Conservation (phyloP, 495 filamentous ascomycete species). For the Neurospora sp. region DNA sequence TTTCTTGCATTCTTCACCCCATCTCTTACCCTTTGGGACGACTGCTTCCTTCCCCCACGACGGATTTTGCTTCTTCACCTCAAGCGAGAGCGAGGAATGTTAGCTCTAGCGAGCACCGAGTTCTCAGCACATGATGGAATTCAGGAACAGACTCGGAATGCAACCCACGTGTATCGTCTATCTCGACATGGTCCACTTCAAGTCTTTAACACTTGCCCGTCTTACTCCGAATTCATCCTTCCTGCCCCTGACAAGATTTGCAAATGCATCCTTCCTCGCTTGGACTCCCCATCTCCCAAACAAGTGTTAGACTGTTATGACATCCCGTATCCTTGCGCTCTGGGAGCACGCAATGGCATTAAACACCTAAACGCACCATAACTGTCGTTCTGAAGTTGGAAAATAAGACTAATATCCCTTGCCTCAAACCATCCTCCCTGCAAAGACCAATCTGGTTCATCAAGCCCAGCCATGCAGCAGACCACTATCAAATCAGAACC, state of each 20-base stretch:
- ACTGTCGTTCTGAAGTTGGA: neutral
- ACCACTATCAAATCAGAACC: neutral
- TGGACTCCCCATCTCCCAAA: neutral
- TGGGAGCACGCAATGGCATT: neutral
- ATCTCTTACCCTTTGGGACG: neutral
- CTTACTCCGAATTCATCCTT: neutral
- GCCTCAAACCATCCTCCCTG: neutral
- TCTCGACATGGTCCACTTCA: neutral
- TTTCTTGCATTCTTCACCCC: neutral
- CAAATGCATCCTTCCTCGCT: neutral
- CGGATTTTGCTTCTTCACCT: neutral
- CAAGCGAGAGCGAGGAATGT: neutral
- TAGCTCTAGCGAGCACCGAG: neutral
- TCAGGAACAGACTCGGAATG: neutral
- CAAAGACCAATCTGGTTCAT: neutral
- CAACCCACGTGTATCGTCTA: neutral
- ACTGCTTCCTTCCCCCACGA: neutral
- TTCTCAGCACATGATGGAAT: neutral
- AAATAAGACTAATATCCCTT: neutral
- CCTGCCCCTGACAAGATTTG: neutral
- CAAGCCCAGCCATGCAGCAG: neutral
- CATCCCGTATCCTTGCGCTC: neutral
- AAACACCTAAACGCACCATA: neutral
- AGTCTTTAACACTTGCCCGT: neutral
- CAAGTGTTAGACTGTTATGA: neutral